phyloP scores from a whole-genome alignment of 1,139 yeast species.

The Nakaseomyces uthaithaninus region DNA sequence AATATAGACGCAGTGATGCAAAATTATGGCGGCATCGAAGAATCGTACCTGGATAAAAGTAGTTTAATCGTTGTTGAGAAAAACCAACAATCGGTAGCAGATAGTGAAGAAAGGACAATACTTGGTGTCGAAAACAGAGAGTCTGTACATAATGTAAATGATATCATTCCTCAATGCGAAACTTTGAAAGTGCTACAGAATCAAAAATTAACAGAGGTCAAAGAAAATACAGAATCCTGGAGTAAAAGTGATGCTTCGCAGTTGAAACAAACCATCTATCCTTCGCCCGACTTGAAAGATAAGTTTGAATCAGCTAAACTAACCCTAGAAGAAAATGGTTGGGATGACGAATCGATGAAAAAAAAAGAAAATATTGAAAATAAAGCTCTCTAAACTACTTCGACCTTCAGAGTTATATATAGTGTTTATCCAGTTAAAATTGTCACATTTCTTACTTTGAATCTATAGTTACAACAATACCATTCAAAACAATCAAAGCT shows the following conservation, averaged over 20 bases:
- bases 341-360: not conserved
- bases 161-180: not conserved
- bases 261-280: not conserved
- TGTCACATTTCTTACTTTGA: no score
- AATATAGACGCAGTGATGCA: conserved; percentile 7
- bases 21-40: not conserved
- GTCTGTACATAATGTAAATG: not conserved
- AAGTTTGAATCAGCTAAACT: not conserved
- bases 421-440: not conserved
- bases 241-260: not conserved
- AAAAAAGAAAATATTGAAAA: conserved; percentile 1
- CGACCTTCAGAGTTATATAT: not conserved
- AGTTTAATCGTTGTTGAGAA: not conserved
- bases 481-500: no score
- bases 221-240: conserved; percentile 1
- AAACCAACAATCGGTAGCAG: not conserved
- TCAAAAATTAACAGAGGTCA: not conserved
- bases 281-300: conserved; percentile 1
- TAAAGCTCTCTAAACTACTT: not conserved
- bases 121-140: not conserved
- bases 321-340: conserved; percentile 5
- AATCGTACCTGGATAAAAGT: conserved; percentile 1
- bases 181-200: not conserved
- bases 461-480: no score
- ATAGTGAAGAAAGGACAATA: not conserved